Evolutionary conservation across 768 basidiomycete genomes (phyloP).

Genomic region (Collybiopsis luxurians): DNA sequence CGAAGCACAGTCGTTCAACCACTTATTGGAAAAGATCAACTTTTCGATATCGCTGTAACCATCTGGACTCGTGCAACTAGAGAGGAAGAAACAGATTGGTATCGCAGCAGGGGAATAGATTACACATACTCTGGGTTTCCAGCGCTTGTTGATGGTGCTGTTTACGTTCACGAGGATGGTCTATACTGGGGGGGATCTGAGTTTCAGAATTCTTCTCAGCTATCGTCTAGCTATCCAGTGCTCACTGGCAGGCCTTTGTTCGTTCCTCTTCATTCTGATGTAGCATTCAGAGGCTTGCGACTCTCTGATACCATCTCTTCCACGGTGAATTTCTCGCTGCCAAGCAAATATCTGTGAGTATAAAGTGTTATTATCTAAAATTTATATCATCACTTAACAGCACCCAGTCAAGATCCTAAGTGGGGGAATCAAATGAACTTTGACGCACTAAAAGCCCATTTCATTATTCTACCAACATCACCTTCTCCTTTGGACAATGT

Average conservation of each 20-base stretch:
- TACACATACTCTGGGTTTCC: background rate
- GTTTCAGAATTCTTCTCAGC: background rate
- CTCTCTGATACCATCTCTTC: conserved; percentile 18
- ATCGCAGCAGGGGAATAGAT: background rate
- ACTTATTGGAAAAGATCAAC: conserved; percentile 19
- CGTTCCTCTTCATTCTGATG: conserved; percentile 19
- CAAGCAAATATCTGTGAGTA: conserved; percentile 18
- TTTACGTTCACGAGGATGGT: background rate
- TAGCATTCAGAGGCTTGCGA: conserved; percentile 21
- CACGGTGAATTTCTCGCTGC: conserved; percentile 20
- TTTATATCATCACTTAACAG: background rate
- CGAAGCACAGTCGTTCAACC: conserved; percentile 10
- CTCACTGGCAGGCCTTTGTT: conserved; percentile 4
- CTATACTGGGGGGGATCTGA: background rate
- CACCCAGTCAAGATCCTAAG: background rate
- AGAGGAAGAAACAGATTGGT: conserved; percentile 12
- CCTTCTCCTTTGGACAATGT: conserved; percentile 7
- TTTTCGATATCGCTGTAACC: conserved; percentile 24
- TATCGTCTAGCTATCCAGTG: background rate
- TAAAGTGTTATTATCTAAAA: background rate
- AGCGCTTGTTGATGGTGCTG: background rate
- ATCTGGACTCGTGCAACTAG: conserved; percentile 22
- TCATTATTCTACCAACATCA: conserved; percentile 5
- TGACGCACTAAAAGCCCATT: background rate
- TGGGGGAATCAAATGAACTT: no score